Conservation (phyloP, 306 rosid genomes). For the Phaseolus lunatus region DNA sequence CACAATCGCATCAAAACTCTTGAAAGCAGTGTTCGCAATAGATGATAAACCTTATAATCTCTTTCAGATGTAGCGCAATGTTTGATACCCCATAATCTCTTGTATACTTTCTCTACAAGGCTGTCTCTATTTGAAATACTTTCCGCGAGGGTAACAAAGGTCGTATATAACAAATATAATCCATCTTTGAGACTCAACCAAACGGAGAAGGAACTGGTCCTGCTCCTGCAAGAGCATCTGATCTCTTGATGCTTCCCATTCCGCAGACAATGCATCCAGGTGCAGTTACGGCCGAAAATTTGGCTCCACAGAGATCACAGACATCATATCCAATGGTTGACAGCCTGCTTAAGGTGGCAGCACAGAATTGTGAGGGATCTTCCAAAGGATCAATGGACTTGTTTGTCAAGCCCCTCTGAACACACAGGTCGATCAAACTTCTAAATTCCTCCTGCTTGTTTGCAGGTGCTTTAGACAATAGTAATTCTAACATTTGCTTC, state of each 20-base stretch:
- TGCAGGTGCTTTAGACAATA: slow-evolving; percentile 89
- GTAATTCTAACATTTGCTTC: slow-evolving; percentile 96
- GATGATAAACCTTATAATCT: slow-evolving; percentile 21
- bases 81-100: slow-evolving; percentile 6
- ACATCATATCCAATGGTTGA: slow-evolving; percentile 97
- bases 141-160: background rate
- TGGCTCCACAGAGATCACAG: slow-evolving; percentile 96
- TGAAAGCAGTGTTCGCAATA: background rate
- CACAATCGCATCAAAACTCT: slow-evolving; percentile 28
- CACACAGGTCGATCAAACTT: slow-evolving; percentile 83
- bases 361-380: slow-evolving; percentile 93
- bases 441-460: slow-evolving; percentile 89
- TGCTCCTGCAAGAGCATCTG: slow-evolving; percentile 84
- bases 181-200: slow-evolving; percentile 58
- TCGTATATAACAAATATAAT: slow-evolving; percentile 1
- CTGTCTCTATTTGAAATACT: slow-evolving; percentile 34
- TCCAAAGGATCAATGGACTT: slow-evolving; percentile 94
- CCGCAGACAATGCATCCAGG: slow-evolving; percentile 98
- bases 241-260: slow-evolving; percentile 97
- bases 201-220: slow-evolving; percentile 94
- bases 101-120: slow-evolving; percentile 35
- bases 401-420: slow-evolving; percentile 87
- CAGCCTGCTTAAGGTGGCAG: slow-evolving; percentile 91
- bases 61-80: slow-evolving; percentile 20
- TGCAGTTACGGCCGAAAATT: slow-evolving; percentile 79